Conservation (phyloP, 192 early-diverging fungal genomes). For the Pilobolus umbonatus region DNA sequence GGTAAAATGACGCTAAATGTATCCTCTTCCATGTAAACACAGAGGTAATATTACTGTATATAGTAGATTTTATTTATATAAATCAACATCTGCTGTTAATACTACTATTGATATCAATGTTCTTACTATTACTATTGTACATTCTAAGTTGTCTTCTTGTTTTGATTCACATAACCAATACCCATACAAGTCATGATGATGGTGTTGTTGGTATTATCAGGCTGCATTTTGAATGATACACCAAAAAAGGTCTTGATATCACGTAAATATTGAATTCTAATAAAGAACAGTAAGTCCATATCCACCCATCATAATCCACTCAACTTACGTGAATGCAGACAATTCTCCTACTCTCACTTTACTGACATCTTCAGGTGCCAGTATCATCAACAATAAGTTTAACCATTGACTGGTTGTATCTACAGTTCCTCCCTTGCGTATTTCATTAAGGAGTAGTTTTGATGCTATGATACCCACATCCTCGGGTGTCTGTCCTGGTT, state of each 20-base stretch:
- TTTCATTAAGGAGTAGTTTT: conserved; percentile 77
- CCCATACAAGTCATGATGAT: conserved; percentile 83
- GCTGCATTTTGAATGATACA: conserved; percentile 86
- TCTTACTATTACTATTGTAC: too few relatives aligned
- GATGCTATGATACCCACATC: conserved; percentile 80
- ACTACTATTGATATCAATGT: too few relatives aligned
- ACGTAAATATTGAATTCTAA: conserved; percentile 85
- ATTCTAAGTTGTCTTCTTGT: conserved; percentile 74
- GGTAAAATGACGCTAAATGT: too few relatives aligned
- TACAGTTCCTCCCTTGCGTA: conserved; percentile 85
- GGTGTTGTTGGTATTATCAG: conserved; percentile 44
- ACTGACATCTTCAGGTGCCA: conserved; percentile 90
- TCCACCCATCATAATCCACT: not conserved
- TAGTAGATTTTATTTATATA: too few relatives aligned
- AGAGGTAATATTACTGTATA: too few relatives aligned
- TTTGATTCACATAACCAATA: conserved; percentile 84
- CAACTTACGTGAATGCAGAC: conserved; percentile 76
- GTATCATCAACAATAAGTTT: conserved; percentile 77
- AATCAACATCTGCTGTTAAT: too few relatives aligned
- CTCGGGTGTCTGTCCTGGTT: conserved; percentile 79
- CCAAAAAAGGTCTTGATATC: conserved; percentile 90
- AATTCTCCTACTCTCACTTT: conserved; percentile 84
- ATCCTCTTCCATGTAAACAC: too few relatives aligned
- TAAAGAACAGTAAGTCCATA: not conserved
- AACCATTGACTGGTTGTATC: conserved; percentile 88